Conservation (phyloP, 2,329 filamentous ascomycete genomes). For the Trichocomaceae sp. region DNA sequence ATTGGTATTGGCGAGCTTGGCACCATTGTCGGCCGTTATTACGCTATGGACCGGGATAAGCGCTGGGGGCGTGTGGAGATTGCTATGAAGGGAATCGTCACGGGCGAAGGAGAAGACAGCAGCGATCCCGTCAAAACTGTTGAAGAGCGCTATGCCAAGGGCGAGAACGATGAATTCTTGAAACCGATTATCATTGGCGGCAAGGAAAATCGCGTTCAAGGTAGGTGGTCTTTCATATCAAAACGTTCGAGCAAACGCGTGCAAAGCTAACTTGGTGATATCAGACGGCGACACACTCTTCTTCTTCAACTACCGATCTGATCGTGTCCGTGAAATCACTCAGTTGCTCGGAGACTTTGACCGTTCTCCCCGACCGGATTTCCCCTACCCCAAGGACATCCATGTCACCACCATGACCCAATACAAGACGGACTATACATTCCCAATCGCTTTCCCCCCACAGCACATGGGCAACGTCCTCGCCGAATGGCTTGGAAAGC, state of each 20-base stretch:
- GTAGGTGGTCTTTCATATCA: constrained; percentile 40
- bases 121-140: constrained; percentile 80
- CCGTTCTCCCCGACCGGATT: constrained; percentile 82
- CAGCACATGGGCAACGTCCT: constrained; percentile 98
- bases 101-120: constrained; percentile 79
- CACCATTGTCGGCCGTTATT: constrained; percentile 93
- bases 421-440: constrained; percentile 93
- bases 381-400: constrained; percentile 86
- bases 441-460: constrained; percentile 85
- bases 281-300: constrained; percentile 86
- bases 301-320: constrained; percentile 99
- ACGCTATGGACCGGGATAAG: constrained; percentile 99
- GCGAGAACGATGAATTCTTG: constrained; percentile 93
- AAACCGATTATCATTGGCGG: constrained; percentile 95
- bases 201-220: constrained; percentile 76
- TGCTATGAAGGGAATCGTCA: constrained; percentile 77
- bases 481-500: constrained; percentile 89
- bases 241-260: neutral
- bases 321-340: constrained; percentile 92
- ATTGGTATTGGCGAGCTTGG: constrained; percentile 81
- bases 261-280: neutral
- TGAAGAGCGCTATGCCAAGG: constrained; percentile 77
- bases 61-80: constrained; percentile 93
- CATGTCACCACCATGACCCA: constrained; percentile 92
- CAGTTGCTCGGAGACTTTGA: constrained; percentile 90